Conservation (phyloP, 257 asterid species). For the Agastache rugosa region DNA sequence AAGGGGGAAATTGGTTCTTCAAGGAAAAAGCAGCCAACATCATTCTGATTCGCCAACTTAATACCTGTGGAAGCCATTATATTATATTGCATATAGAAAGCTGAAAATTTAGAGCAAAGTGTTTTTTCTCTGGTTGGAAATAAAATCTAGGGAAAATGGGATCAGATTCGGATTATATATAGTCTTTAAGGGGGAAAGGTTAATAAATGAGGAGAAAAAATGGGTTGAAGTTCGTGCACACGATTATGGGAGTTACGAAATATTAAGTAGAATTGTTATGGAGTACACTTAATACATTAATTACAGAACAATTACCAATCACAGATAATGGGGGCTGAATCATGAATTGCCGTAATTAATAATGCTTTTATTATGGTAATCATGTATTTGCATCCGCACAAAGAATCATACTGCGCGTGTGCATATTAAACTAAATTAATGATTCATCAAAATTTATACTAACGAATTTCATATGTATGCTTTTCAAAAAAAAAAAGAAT, state of each 20-base stretch:
- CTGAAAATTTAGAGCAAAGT: conserved; percentile 5
- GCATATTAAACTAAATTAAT: neutral
- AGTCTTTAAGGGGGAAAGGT: conserved; percentile 18
- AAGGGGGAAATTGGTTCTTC: conserved; percentile 43
- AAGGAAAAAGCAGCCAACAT: conserved; percentile 38
- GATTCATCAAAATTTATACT: neutral
- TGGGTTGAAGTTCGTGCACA: conserved; percentile 63
- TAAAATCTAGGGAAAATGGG: neutral
- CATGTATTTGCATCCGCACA: conserved; percentile 17
- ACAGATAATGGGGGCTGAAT: conserved; percentile 59
- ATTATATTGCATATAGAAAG: neutral
- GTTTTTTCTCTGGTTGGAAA: conserved; percentile 7
- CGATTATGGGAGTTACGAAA: conserved; percentile 74
- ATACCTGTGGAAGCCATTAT: conserved; percentile 42
- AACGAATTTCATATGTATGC: neutral
- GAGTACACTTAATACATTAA: conserved; percentile 56
- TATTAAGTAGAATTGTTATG: conserved; percentile 47
- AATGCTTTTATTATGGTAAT: conserved; percentile 35
- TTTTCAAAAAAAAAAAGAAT: too few relatives aligned
- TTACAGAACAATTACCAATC: conserved; percentile 55
- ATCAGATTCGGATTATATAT: conserved; percentile 37
- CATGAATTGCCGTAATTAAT: conserved; percentile 36
- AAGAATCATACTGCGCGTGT: neutral
- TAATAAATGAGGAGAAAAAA: conserved; percentile 40
- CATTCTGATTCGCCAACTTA: conserved; percentile 43